Evolutionary conservation across 495 filamentous ascomycete species (phyloP), one percentile per base, ranked within the genome.

Genomic region (Elasticomyces elasticus): DNA sequence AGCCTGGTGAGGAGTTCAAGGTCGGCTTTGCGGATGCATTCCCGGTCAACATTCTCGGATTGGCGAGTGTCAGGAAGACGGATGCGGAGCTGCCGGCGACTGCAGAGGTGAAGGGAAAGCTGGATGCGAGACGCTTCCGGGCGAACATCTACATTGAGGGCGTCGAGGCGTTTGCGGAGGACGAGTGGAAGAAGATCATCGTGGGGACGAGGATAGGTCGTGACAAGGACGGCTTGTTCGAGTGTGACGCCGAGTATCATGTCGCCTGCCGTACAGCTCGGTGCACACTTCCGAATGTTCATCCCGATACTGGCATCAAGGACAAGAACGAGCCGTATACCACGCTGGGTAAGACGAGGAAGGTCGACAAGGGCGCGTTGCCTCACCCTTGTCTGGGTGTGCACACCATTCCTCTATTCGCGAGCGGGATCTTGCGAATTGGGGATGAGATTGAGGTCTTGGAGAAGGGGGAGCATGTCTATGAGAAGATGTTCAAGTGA

Each of bases 11-110:
- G 63, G 85, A 92, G 61, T 78, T 87, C 4, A 76, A 79, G 10
- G 81, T 84, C 0, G 86, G 85, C 54, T 94, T 95, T 63, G 82
- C 84, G 51, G 91, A 97, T 69, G 83, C 88, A 67, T 97, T 92
- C 66, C 89, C 91, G 3, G 70, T 97, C 26, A 87, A 95, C 62
- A 66, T 95, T 7, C 67, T 94, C 30, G 91, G 80, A 56, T 71
- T 95, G 10, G 73, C 82, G 38, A 89, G 83, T 58, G 74, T 94
- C 24, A 78, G 77, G 6, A 80, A 89, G 51, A 67, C 83, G 7
- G 77, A 61, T 30, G 59, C 57, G 4, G 26, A 59, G 2, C 54
- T 69, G 0, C 62, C 64, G 0, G 20, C 30, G 13, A 49, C 49
- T 6, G 47, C 52, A 13, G 15, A n/a, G 5, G 20, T 33, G 3